Conservation (phyloP, 1,284 basidiomycete genomes). For the Mycena citricolor region DNA sequence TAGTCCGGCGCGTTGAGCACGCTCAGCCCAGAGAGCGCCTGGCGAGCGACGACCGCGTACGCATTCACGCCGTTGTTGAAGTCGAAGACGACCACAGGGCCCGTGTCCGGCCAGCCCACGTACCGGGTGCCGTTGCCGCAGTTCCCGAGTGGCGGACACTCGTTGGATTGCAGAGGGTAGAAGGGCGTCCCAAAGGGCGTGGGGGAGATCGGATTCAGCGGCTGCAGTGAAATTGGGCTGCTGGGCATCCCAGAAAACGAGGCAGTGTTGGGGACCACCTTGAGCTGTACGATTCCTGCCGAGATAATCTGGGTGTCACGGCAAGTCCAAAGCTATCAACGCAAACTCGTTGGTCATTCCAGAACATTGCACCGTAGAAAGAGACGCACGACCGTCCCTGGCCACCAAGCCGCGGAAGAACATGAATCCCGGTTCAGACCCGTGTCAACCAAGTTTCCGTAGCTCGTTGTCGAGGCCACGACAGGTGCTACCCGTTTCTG, state of each 20-base stretch:
- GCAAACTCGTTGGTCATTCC: background rate
- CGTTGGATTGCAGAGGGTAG: conserved; percentile 12
- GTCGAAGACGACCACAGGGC: conserved; percentile 6
- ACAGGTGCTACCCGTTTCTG: background rate
- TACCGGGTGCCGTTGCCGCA: conserved; percentile 14
- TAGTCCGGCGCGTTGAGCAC: conserved; percentile 6
- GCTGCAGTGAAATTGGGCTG: background rate
- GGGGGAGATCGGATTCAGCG: conserved; percentile 7
- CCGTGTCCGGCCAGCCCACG: conserved; percentile 20
- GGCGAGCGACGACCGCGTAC: conserved; percentile 10
- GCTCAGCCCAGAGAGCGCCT: conserved; percentile 10
- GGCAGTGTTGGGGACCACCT: conserved; percentile 11
- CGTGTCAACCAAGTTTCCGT: conserved; percentile 2
- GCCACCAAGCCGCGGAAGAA: conserved; percentile 4
- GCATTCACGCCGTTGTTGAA: conserved; percentile 5
- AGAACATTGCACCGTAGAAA: background rate
- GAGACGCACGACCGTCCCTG: background rate
- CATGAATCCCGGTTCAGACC: conserved; percentile 18
- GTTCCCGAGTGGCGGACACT: conserved; percentile 7
- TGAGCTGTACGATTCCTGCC: background rate
- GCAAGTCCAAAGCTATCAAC: conserved; percentile 13
- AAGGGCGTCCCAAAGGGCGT: conserved; percentile 5
- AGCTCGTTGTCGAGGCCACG: conserved; percentile 11
- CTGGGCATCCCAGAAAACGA: conserved; percentile 7
- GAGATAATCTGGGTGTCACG: conserved; percentile 9